A percentile compares a stretch with the other conserved stretches of the same genome.
These are phyloP conservation scores for Artemisia tridentata DNA, from an alignment of 129 eudicot species.

Conservation along the genomic window DNA sequence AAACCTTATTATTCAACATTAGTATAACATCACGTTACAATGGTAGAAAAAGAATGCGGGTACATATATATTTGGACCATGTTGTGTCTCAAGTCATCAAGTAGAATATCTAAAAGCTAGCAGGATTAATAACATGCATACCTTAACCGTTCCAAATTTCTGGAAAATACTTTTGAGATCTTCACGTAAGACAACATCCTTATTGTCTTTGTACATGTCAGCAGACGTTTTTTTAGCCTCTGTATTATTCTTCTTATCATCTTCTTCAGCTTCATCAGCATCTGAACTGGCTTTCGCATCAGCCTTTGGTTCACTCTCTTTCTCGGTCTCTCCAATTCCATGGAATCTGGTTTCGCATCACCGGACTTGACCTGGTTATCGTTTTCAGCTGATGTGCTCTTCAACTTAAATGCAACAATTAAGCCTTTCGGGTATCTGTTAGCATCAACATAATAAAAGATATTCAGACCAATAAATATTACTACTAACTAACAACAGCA, in stretches of 20 bases:
- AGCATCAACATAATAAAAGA: constrained; percentile 11
- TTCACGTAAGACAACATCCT: constrained; percentile 79
- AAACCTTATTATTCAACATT: not conserved
- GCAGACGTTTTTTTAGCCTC: constrained; percentile 33
- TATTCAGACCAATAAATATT: not conserved
- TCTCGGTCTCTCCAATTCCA: constrained; percentile 21
- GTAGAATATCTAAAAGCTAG: no score
- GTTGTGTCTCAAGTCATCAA: no score
- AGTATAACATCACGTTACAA: not conserved
- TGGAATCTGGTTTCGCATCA: constrained; percentile 31
- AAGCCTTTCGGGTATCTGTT: constrained; percentile 82
- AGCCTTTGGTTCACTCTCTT: constrained; percentile 37
- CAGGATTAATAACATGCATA: constrained; percentile 20
- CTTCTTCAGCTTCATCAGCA: constrained; percentile 42
- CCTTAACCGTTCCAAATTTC: constrained; percentile 88
- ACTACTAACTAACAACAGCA: not conserved
- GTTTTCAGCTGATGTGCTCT: constrained; percentile 36
- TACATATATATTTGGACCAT: no score
- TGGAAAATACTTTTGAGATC: constrained; percentile 73
- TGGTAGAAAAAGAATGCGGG: not conserved
- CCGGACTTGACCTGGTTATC: constrained; percentile 23
- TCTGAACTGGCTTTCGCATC: constrained; percentile 41
- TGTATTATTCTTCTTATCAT: constrained; percentile 28
- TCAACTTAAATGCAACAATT: constrained; percentile 76
- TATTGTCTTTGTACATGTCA: constrained; percentile 62